Evolutionary conservation across 148 eudicot genomes (phyloP), one percentile per base, ranked within the genome.

Genomic region (Rhododendron simsii): DNA sequence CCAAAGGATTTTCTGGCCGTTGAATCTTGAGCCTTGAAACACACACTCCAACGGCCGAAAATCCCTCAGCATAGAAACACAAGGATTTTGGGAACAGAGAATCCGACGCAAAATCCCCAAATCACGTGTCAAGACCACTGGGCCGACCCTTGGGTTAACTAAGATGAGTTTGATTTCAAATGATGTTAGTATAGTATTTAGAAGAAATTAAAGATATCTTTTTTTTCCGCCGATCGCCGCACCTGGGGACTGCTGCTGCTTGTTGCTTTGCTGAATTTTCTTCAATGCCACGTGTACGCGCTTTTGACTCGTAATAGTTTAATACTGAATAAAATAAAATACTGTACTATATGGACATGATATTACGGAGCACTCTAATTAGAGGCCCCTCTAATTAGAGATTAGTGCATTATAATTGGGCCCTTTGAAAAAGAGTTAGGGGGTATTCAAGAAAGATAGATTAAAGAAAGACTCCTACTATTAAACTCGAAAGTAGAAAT

Each of bases 181-280:
- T 77, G 51, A 8, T 76, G 3, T 30, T 83, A 7, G 10, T 3
- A 67, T 51, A 75, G 20, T 57, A n/a, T 28, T 41, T 41, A 41
- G 45, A 7, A 47, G 50, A 9, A 47, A 47, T 55, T 55, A 16
- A 55, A 55, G 21, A 16, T 16, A 16, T 35, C 44, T 23, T 2
- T 89, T 91, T 90, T 91, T 90, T 91, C 92, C 99, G 98, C 99
- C 98, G 99, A 93, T 91, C 97, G 99, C 99, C 98, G 98, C 95
- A 91, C 95, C 91, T 93, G 87, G 93, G 93, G 92, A 93, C 93
- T 93, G 89, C 91, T 91, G 89, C 77, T 78, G 39, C 89, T 89
- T 89, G 89, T 90, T 89, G 79, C 85, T 91, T 94, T 91, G 81
- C 86, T 79, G 59, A 83, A 86, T 53, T 87, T 21, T 81, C 30